Evolutionary conservation across 106 monocot genomes (phyloP), one percentile per base, ranked within the genome.

Genomic region (Allium sativum): DNA sequence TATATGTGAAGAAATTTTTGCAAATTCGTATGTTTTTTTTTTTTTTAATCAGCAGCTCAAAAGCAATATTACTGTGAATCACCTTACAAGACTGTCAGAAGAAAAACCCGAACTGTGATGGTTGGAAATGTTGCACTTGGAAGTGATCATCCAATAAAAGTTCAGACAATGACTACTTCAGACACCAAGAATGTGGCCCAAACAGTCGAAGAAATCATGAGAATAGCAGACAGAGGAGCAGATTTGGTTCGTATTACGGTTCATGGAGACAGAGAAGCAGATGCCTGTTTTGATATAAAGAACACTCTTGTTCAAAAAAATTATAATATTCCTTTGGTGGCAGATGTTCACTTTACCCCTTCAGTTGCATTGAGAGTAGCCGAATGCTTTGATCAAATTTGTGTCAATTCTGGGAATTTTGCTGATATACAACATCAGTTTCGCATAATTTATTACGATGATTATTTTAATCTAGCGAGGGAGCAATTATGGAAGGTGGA

Each of bases 231-330:
- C 70, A 98, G 88, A 73, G 98, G 98, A 46, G 98, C 98, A 54
- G 92, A 98, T 73, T 52, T 98, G 43, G 98, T 98, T 19, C 81
- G 98, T 42, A 98, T 98, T 69, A 98, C 98, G 18, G 98, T 92
- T 64, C 98, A 98, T 52, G 98, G 98, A 63, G 92, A 70, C 78
- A 98, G 45, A 78, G 98, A 98, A 79, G 98, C 98, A 50, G 98
- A 98, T 85, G 92, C 92, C 51, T 98, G 92, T 72, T 98, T 98
- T 79, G 98, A 98, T 15, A 98, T 98, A 77, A 98, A 98, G 76
- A 85, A 98, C 69, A 70, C 53, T 41, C 92, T 98, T 65, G 82
- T 98, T 62, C 92, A 98, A 70, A 98, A 83, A 64, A 91, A 92
- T 54, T 98, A 92, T 58, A 88, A 98, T 67, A 92, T 98, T 67